Base-by-base conservation (phyloP, 2,329 filamentous ascomycete species). In the Aspergillus pseudonomiae region DNA sequence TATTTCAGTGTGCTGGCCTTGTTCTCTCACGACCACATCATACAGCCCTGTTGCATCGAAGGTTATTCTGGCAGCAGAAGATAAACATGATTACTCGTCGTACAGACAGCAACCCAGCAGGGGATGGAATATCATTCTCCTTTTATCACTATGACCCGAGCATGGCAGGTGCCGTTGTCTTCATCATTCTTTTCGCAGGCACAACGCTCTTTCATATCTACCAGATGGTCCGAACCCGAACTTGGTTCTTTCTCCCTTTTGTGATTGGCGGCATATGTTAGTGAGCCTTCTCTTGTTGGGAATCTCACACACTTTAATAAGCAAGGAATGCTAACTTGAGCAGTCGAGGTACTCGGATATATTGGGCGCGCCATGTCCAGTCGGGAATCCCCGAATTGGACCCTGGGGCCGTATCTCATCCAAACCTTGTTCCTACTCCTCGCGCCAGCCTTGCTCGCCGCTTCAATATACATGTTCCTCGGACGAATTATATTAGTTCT, bases 341-440 rank as follows among this genome's bases (percentile, higher is more conserved):
- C 7, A 85, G 83, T 86, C 73, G 83, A 87, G 66, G 67, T 71
- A 7, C 67, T 76, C 45, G 75, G 75, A 45, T 75, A 76, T 52
- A 64, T 72, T 14, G 71, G 68, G 39, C 73, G 74, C 21, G 65
- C 39, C 14, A 53, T 55, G 45, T 59, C 48, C n/a, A 57, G 63
- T n/a, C 32, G 62, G 24, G 36, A 63, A 21, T 50, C 60, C 4
- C 57, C 61, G 10, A 46, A 60, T n/a, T 67, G 63, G 32, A 61
- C 60, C 60, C 10, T 55, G 62, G 32, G 69, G 61, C 45, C 70
- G 64, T 80, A 76, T 62, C 71, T 75, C 14, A 66, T 78, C 2
- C 78, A 80, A 62, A 73, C 73, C 3, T 62, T 78, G 0, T 62
- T 75, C 14, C 71, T 77, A 45, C 74, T 81, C 2, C 67, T 82